Base-by-base conservation (phyloP, 1,284 basidiomycete species). In the Trametes sp. region DNA sequence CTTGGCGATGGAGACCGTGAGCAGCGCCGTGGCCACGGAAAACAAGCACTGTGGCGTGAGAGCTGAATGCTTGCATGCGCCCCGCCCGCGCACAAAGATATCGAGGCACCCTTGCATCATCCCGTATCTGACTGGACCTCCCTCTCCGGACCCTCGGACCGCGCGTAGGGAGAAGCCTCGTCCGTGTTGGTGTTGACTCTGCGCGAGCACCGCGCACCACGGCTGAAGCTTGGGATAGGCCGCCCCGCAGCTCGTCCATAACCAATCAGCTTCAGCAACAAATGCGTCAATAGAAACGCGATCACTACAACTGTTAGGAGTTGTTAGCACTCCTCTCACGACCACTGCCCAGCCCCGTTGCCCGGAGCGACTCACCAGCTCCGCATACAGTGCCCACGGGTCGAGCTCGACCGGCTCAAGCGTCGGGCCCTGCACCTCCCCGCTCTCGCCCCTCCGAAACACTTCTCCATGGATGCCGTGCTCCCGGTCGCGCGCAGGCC, bases 71-170 rank as follows among this genome's bases (percentile, higher is more conserved):
- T 93, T 93, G 78, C 87, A 85, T 67, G 88, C 89, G 8, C 95
- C 96, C 64, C 94, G 87, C 1, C 93, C 94, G 69, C 86, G 84
- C 35, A 93, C 88, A 21, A 94, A 94, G 53, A 94, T 82, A 76
- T 97, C 97, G 33, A 98, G 80, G 61, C 89, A 90, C 0, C 95
- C 96, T n/a, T n/a, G n/a, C n/a, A n/a, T n/a, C n/a, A n/a, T n/a
- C n/a, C n/a, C n/a, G n/a, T n/a, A n/a, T n/a, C n/a, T n/a, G n/a
- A n/a, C n/a, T n/a, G n/a, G n/a, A n/a, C n/a, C n/a, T n/a, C n/a
- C n/a, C n/a, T n/a, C n/a, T n/a, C n/a, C n/a, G n/a, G n/a, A n/a
- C n/a, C n/a, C n/a, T n/a, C n/a, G n/a, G n/a, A n/a, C n/a, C n/a
- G n/a, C n/a, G n/a, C n/a, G n/a, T n/a, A n/a, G n/a, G n/a, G n/a